These are phyloP conservation scores for Hemileccinum rubropunctum DNA, from an alignment of 768 basidiomycete species.

Conservation along the genomic window DNA sequence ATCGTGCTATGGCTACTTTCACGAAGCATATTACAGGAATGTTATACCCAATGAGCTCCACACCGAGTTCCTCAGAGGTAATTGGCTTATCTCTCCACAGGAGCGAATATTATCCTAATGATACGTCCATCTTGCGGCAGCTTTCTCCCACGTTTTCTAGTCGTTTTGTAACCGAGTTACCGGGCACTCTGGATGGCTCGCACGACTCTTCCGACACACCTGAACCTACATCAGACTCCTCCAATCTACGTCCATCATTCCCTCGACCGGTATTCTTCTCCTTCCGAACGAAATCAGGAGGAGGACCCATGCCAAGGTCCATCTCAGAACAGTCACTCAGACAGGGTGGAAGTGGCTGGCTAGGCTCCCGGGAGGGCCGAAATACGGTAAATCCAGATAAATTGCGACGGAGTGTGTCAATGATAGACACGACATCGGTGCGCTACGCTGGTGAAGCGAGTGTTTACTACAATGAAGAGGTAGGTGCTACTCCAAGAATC, in stretches of 20 bases:
- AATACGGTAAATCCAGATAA: constrained; percentile 21
- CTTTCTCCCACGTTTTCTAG: constrained; percentile 2
- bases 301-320: constrained; percentile 12
- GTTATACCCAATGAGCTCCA: constrained; percentile 11
- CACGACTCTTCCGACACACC: neutral
- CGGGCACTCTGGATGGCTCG: neutral
- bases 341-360: neutral
- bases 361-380: constrained; percentile 9
- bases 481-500: constrained; percentile 25
- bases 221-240: neutral
- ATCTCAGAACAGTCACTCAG: constrained; percentile 11
- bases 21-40: constrained; percentile 62
- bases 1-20: constrained; percentile 73
- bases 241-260: constrained; percentile 5
- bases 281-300: constrained; percentile 16
- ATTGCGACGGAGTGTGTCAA: constrained; percentile 15
- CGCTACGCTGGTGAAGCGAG: constrained; percentile 58
- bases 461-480: constrained; percentile 53
- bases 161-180: neutral
- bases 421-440: constrained; percentile 9
- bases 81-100: neutral
- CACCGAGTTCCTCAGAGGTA: constrained; percentile 11
- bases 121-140: neutral
- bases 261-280: constrained; percentile 14
- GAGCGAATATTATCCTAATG: neutral